phyloP scores from a whole-genome alignment of 768 basidiomycete species.

The Obba rivulosa region DNA sequence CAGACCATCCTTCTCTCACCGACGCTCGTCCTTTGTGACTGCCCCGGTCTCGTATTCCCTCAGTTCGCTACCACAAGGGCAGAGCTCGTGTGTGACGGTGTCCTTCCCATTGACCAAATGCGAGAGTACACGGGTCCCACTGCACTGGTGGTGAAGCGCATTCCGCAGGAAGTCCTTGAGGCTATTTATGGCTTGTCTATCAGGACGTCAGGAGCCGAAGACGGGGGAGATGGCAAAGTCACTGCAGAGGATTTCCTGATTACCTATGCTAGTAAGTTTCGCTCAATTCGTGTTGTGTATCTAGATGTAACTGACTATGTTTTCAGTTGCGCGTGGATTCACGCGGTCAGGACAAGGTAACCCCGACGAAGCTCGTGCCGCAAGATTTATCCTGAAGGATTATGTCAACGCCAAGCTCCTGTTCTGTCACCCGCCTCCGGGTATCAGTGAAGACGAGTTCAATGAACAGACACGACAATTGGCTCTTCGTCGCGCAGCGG shows the following conservation, averaged over 20 bases:
- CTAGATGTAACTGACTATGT: conserved; percentile 14
- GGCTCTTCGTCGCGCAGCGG: conserved; percentile 50
- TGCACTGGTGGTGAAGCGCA: conserved; percentile 67
- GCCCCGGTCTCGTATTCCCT: conserved; percentile 96
- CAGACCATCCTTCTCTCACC: conserved; percentile 95
- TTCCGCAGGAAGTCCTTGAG: conserved; percentile 83
- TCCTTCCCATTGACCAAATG: conserved; percentile 96
- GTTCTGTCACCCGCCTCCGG: conserved; percentile 88
- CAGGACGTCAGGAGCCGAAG: conserved; percentile 56
- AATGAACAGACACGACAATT: conserved; percentile 66
- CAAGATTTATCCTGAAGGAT: conserved; percentile 91
- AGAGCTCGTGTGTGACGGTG: conserved; percentile 93
- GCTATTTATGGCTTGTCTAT: conserved; percentile 84
- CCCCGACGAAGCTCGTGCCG: conserved; percentile 93
- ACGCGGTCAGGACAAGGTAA: conserved; percentile 93
- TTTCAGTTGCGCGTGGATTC: conserved; percentile 84
- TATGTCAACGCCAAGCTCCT: conserved; percentile 93
- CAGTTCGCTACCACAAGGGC: conserved; percentile 98
- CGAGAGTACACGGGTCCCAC: conserved; percentile 87
- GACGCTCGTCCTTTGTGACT: conserved; percentile 86
- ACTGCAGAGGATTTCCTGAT: conserved; percentile 79
- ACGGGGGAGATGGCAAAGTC: conserved; percentile 76
- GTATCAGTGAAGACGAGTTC: conserved; percentile 57
- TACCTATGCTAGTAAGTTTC: conserved; percentile 83
- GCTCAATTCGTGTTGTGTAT: background rate